Evolutionary conservation across 257 asterid species (phyloP).

Genomic region (Plantago elongata): DNA sequence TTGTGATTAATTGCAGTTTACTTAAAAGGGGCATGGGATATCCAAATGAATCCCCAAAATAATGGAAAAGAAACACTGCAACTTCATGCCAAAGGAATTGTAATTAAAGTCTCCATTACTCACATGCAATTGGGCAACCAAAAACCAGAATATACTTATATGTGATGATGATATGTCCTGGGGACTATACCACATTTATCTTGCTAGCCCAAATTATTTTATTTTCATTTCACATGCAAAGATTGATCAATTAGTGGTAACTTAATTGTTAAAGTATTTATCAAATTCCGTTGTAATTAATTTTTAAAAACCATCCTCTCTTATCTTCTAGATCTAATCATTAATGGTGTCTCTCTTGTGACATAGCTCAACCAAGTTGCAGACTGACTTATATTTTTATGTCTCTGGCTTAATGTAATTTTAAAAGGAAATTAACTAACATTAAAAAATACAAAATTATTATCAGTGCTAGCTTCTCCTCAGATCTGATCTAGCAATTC

Average conservation of each 20-base stretch:
- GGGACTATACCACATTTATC: constrained; percentile 19
- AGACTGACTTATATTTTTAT: too few relatives aligned
- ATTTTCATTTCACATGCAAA: constrained; percentile 16
- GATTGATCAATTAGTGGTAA: not conserved
- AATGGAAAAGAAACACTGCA: constrained; percentile 15
- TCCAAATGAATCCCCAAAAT: constrained; percentile 34
- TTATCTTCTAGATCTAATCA: constrained; percentile 31
- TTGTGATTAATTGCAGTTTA: constrained; percentile 7
- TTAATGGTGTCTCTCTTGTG: not conserved
- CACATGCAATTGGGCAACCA: constrained; percentile 28
- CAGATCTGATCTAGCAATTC: too few relatives aligned
- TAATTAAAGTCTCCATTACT: constrained; percentile 24
- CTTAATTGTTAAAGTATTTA: constrained; percentile 4
- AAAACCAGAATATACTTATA: constrained; percentile 9
- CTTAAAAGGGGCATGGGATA: constrained; percentile 23
- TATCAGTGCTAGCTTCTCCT: too few relatives aligned
- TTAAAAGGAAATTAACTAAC: too few relatives aligned
- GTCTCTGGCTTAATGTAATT: too few relatives aligned
- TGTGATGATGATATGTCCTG: constrained; percentile 20
- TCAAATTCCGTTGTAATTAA: constrained; percentile 12
- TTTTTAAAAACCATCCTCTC: not conserved
- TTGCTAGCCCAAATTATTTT: not conserved
- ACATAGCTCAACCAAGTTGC: too few relatives aligned
- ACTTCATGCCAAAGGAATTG: constrained; percentile 30
- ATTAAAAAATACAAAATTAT: too few relatives aligned